Evolutionary conservation across 2,329 filamentous ascomycete species (phyloP).

Genomic region (Colletotrichum kahawae): DNA sequence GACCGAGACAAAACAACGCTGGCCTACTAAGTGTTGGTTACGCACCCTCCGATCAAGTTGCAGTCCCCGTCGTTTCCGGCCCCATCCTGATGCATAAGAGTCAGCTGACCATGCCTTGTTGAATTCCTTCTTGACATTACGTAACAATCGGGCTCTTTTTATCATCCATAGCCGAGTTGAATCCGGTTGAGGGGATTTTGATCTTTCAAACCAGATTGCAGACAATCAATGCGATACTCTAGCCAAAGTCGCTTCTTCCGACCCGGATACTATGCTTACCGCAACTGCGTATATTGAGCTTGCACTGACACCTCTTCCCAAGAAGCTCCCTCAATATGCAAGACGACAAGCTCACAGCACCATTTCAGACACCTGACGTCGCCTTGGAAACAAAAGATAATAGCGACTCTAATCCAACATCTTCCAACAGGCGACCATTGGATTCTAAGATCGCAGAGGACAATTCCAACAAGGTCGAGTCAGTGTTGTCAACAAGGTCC

Average conservation of each 20-base stretch:
- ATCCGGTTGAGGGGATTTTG: background rate
- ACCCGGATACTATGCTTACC: background rate
- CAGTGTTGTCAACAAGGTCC: too few species aligned
- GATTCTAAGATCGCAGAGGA: too few species aligned
- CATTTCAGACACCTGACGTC: background rate
- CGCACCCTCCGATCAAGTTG: background rate
- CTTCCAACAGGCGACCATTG: background rate
- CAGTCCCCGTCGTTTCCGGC: background rate
- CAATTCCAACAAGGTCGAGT: too few species aligned
- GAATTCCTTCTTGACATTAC: background rate
- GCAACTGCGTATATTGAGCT: background rate
- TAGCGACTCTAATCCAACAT: background rate
- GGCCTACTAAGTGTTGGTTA: background rate
- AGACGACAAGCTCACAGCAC: background rate
- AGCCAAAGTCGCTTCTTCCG: background rate
- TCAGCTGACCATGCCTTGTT: background rate
- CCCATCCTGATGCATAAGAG: background rate
- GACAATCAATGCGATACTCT: background rate
- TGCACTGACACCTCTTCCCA: background rate
- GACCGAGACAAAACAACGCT: background rate
- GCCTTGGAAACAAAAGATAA: background rate
- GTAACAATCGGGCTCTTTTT: background rate
- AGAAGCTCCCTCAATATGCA: background rate
- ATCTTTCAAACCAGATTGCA: background rate
- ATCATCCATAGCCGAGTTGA: background rate